These are phyloP conservation scores for Alternaria triticina DNA, from an alignment of 2,329 filamentous ascomycete species.

Conservation along the genomic window DNA sequence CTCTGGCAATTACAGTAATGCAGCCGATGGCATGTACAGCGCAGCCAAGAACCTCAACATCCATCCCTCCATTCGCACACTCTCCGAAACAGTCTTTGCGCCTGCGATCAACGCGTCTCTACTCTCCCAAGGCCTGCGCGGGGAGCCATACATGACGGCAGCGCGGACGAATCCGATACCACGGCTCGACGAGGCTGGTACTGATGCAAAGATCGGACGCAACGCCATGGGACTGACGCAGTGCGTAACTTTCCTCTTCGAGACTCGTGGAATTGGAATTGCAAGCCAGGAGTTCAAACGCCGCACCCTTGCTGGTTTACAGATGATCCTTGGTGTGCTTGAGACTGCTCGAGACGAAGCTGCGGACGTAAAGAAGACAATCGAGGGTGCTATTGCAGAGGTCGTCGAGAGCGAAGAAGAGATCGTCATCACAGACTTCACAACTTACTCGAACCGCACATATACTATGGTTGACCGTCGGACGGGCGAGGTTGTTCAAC, in stretches of 20 bases:
- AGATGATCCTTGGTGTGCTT: slow-evolving; percentile 44
- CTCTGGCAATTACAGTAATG: slow-evolving; percentile 40
- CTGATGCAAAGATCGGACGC: slow-evolving; percentile 46
- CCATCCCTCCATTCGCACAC: slow-evolving; percentile 38
- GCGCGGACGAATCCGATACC: slow-evolving; percentile 25
- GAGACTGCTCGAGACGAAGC: slow-evolving; percentile 42
- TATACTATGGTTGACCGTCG: slow-evolving; percentile 45
- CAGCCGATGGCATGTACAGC: slow-evolving; percentile 45
- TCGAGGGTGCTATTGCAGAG: slow-evolving; percentile 35
- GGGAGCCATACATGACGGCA: slow-evolving; percentile 45
- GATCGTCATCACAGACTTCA: slow-evolving; percentile 43
- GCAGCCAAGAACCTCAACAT: slow-evolving; percentile 49
- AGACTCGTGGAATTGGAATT: slow-evolving; percentile 46
- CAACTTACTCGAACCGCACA: slow-evolving; percentile 33
- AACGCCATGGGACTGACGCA: slow-evolving; percentile 48
- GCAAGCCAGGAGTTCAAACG: slow-evolving; percentile 45
- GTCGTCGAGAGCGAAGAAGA: slow-evolving; percentile 32
- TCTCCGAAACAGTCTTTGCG: slow-evolving; percentile 44
- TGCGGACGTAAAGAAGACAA: slow-evolving; percentile 31
- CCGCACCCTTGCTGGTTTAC: slow-evolving; percentile 39
- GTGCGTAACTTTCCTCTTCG: slow-evolving; percentile 44
- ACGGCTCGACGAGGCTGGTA: slow-evolving; percentile 42
- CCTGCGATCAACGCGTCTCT: slow-evolving; percentile 41
- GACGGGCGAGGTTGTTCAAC: slow-evolving; percentile 39
- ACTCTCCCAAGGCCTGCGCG: slow-evolving; percentile 33